Conservation (phyloP, 805 yeast genomes). For the Metschnikowia hibisci region DNA sequence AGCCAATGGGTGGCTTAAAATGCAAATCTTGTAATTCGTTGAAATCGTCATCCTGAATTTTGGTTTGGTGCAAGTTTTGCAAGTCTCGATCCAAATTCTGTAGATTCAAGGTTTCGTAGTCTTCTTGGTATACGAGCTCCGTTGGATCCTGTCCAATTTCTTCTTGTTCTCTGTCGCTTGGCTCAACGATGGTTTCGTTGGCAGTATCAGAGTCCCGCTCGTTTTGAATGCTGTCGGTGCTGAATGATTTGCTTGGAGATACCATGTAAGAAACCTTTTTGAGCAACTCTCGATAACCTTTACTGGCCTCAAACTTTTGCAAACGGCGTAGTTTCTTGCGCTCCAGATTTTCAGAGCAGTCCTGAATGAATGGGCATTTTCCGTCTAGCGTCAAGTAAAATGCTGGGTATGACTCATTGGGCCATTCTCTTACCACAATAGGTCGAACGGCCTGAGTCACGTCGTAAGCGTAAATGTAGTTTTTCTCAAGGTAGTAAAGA, state of each 20-base stretch:
- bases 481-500: slow-evolving; percentile 69
- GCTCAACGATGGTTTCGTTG: slow-evolving; percentile 12
- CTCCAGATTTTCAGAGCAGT: slow-evolving; percentile 41
- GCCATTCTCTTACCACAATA: slow-evolving; percentile 79
- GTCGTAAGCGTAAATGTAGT: slow-evolving; percentile 76
- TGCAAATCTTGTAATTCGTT: slow-evolving; percentile 9
- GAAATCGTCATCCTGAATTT: background rate
- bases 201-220: slow-evolving; percentile 10
- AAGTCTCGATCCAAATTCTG: no score
- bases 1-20: slow-evolving; percentile 30
- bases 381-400: slow-evolving; percentile 65
- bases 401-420: slow-evolving; percentile 48
- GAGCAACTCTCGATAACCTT: slow-evolving; percentile 37
- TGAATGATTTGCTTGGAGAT: slow-evolving; percentile 18
- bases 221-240: slow-evolving; percentile 13
- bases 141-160: no score
- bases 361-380: slow-evolving; percentile 77
- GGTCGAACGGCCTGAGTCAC: slow-evolving; percentile 75
- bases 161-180: background rate
- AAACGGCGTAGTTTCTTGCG: slow-evolving; percentile 37
- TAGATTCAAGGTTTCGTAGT: no score
- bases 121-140: no score
- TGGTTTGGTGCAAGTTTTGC: background rate
- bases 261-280: slow-evolving; percentile 33
- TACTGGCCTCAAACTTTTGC: slow-evolving; percentile 40